Percentiles rank a stretch among this genome's conserved stretches.
phyloP scores from a whole-genome alignment of 2,329 filamentous ascomycete species.

The Knufia fluminis region DNA sequence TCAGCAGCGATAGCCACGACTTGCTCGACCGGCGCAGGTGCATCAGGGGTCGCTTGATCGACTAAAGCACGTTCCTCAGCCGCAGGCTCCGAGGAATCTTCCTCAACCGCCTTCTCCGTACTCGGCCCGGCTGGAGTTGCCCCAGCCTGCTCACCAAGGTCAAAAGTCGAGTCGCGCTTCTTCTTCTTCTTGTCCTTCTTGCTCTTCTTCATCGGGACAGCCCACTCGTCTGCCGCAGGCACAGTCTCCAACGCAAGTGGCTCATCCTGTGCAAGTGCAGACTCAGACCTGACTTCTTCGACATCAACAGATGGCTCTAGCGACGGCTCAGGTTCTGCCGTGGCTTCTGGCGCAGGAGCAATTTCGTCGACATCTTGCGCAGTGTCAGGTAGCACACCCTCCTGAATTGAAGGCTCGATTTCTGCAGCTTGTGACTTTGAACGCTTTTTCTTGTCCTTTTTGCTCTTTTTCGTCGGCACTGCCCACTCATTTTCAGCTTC shows the following conservation, averaged over 20 bases:
- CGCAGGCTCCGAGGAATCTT: too few species aligned
- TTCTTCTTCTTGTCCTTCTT: conserved; percentile 6
- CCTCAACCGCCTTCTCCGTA: too few species aligned
- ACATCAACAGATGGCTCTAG: not conserved
- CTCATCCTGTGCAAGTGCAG: not conserved
- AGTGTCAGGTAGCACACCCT: not conserved
- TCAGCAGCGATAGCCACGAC: too few species aligned
- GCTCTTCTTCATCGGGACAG: not conserved
- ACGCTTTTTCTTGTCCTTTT: conserved; percentile 18
- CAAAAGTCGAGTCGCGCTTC: not conserved
- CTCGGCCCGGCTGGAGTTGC: not conserved
- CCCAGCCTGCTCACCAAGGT: not conserved
- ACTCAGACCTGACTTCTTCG: not conserved
- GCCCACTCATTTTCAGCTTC: conserved; percentile 13
- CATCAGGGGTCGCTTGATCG: too few species aligned
- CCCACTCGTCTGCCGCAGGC: not conserved
- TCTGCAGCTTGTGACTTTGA: not conserved
- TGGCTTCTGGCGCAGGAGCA: not conserved
- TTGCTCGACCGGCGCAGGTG: too few species aligned
- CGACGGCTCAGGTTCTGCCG: not conserved
- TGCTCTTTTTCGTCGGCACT: conserved; percentile 25
- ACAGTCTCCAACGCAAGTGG: not conserved
- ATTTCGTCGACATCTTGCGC: not conserved
- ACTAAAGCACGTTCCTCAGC: too few species aligned
- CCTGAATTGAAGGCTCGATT: not conserved